Percentiles rank a stretch among this genome's conserved stretches.
Conservation (phyloP, 176 grass and related monocot genomes). For the Avena atlantica region DNA sequence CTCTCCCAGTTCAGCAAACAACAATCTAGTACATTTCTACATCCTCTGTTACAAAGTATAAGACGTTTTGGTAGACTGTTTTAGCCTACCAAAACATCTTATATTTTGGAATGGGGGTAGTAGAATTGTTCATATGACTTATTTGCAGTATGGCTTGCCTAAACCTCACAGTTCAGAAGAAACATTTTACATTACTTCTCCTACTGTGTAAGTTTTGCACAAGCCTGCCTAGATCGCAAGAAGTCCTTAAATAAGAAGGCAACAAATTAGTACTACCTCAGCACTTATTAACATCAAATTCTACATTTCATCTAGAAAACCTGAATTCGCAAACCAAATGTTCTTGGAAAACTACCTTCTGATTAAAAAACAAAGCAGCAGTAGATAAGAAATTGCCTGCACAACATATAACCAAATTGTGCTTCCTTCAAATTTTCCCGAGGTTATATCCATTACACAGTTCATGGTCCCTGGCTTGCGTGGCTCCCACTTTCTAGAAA, state of each 20-base stretch:
- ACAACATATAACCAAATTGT: neutral
- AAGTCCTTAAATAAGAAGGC: neutral
- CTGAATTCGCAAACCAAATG: neutral
- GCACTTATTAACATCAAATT: neutral
- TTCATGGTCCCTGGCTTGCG: neutral
- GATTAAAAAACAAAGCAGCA: neutral
- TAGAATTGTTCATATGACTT: too few relatives aligned
- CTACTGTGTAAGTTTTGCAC: neutral
- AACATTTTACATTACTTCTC: neutral
- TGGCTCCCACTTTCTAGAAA: neutral
- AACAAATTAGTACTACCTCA: neutral
- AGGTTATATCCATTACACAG: neutral
- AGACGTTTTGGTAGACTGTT: too few relatives aligned
- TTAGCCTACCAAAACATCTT: too few relatives aligned
- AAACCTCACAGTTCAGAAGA: neutral
- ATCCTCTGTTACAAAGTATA: too few relatives aligned
- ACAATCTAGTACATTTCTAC: too few relatives aligned
- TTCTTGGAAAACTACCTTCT: neutral
- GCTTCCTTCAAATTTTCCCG: neutral
- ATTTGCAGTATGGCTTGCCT: neutral
- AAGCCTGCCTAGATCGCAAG: neutral
- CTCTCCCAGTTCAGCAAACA: too few relatives aligned
- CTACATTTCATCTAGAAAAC: neutral
- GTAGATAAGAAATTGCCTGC: neutral
- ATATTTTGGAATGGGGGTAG: too few relatives aligned